phyloP scores from a whole-genome alignment of 106 monocot genomes.

The Amphibolis antarctica region DNA sequence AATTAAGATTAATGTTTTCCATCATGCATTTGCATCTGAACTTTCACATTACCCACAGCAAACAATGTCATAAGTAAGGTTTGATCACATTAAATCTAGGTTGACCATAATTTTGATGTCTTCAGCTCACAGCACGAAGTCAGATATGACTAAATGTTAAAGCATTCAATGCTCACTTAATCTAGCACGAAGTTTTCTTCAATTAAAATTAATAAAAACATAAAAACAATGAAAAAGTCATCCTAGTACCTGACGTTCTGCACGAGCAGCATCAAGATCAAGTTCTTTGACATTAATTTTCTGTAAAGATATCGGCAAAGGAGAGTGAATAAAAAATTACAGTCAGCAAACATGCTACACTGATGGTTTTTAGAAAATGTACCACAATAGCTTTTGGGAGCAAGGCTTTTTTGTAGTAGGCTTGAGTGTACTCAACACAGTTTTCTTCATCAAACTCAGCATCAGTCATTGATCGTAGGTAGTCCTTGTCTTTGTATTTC shows the following conservation, averaged over 20 bases:
- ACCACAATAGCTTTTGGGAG: constrained; percentile 82
- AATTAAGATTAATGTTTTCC: no score
- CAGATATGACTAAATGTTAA: no score
- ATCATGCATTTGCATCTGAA: no score
- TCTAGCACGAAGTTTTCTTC: no score
- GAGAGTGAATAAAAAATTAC: not conserved
- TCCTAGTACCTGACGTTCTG: constrained; percentile 70
- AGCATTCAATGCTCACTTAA: no score
- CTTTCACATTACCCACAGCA: no score
- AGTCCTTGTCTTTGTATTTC: constrained; percentile 59
- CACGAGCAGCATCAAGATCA: constrained; percentile 80
- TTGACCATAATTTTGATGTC: no score
- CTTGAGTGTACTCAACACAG: constrained; percentile 73
- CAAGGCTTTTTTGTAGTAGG: constrained; percentile 57
- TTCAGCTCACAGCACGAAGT: no score
- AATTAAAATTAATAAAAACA: not conserved
- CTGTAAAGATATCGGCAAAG: constrained; percentile 25
- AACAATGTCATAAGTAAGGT: no score
- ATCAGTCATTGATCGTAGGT: constrained; percentile 22
- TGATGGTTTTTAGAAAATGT: not conserved
- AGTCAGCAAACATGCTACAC: constrained; percentile 1
- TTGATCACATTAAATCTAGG: no score
- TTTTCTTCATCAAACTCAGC: constrained; percentile 60
- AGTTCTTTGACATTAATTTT: constrained; percentile 74
- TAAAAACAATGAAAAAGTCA: not conserved